Conservation (phyloP, 208 protist genomes). For the Trichomonas vaginalis region DNA sequence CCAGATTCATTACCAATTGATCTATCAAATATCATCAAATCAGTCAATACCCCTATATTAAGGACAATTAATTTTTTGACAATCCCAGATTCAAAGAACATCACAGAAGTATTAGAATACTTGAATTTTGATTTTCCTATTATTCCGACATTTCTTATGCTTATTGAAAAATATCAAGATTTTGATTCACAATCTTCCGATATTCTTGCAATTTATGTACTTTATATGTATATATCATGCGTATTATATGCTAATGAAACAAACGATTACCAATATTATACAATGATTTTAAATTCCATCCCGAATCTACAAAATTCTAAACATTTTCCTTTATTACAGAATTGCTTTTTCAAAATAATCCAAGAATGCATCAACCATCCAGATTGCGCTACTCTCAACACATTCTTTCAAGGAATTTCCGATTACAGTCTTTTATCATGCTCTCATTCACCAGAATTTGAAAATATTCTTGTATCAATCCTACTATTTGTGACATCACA, state of each 20-base stretch:
- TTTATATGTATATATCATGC: not conserved
- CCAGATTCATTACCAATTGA: not conserved
- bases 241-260: not conserved
- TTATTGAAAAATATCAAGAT: not conserved
- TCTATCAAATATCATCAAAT: not conserved
- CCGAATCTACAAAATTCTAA: not conserved
- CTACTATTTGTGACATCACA: not conserved
- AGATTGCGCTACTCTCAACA: not conserved
- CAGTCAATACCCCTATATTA: not conserved
- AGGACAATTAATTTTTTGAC: not conserved
- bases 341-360: not conserved
- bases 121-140: not conserved
- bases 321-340: not conserved
- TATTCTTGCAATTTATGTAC: not conserved
- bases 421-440: not conserved
- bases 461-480: not conserved
- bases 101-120: not conserved
- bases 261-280: not conserved
- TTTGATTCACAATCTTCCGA: not conserved
- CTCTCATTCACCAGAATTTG: not conserved
- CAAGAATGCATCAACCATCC: not conserved
- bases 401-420: not conserved
- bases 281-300: not conserved
- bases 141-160: not conserved
- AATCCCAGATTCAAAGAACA: not conserved